These are phyloP conservation scores for Raphanus sativus DNA, from an alignment of 345 rosid genomes.

Conservation along the genomic window DNA sequence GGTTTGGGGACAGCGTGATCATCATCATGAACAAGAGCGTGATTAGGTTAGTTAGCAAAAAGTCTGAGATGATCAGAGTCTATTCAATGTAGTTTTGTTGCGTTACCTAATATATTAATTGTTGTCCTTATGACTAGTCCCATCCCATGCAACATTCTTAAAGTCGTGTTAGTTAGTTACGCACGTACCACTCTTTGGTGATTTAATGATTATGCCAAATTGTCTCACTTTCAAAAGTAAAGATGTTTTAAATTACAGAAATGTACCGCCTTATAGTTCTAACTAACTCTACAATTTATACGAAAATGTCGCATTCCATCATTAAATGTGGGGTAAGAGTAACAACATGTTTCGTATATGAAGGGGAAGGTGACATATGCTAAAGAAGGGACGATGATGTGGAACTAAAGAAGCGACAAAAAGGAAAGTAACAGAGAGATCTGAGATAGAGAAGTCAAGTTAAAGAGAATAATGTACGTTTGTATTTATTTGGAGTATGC, in stretches of 20 bases:
- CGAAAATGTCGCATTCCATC: constrained; percentile 31
- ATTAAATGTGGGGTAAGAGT: constrained; percentile 31
- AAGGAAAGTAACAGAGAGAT: not conserved
- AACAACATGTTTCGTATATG: constrained; percentile 35
- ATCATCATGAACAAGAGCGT: constrained; percentile 8
- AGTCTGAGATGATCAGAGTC: constrained; percentile 20
- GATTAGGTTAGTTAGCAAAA: constrained; percentile 6
- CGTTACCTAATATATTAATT: constrained; percentile 6
- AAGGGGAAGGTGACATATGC: constrained; percentile 32
- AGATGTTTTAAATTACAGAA: constrained; percentile 9
- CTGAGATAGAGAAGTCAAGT: constrained; percentile 29
- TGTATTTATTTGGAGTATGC: constrained; percentile 23
- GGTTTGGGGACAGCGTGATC: constrained; percentile 33
- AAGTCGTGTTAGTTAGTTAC: constrained; percentile 19
- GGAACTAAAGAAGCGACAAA: constrained; percentile 27
- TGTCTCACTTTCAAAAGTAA: constrained; percentile 26
- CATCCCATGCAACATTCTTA: constrained; percentile 28
- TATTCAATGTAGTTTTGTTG: constrained; percentile 10
- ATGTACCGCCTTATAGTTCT: constrained; percentile 32
- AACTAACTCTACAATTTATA: constrained; percentile 35
- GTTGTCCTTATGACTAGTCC: not conserved
- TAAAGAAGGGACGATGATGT: constrained; percentile 34
- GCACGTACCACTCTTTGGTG: constrained; percentile 22
- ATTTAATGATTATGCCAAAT: constrained; percentile 22
- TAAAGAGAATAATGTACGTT: constrained; percentile 31